Base-by-base conservation (phyloP, 371 early-diverging fungal species). In the Mortierella sp. region DNA sequence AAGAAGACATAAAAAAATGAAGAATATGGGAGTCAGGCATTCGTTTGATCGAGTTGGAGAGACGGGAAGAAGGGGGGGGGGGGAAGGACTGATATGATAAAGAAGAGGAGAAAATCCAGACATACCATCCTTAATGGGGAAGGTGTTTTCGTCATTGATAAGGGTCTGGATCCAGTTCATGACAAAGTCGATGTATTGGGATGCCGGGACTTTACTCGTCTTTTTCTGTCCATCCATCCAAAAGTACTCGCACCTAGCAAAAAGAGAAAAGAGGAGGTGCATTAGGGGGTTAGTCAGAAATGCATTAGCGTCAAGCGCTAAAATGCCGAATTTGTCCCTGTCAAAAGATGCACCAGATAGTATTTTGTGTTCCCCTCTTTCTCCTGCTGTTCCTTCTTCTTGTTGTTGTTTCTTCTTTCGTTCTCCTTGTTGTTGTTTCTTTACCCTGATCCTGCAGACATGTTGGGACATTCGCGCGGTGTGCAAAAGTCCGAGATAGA, bases 401-500 rank as follows among this genome's bases (percentile, higher is more conserved):
- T n/a, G n/a, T n/a, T n/a, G 50, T n/a, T 50, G n/a, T 9, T n/a
- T 24, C 10, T 47, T 44, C 31, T 43, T 24, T 13, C 31, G 19
- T 41, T n/a, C 77, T 68, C 14, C 19, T 63, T 40, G 19, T n/a
- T 13, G 4, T 68, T 14, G 13, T 24, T n/a, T 24, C 16, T n/a
- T 83, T 89, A 94, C 94, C 90, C 90, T 67, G 93, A 89, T 3
- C 97, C 97, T 16, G 95, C 98, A 73, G 91, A 90, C 98, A 98
- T 98, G 37, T 88, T 88, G 10, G 97, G 93, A 78, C 98, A 98
- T 41, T 90, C 89, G 37, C 88, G 85, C 40, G 90, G 86, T 2
- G 96, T 94, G 87, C 99, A 98, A 86, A 95, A 96, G 71, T 97
- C 96, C 22, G 96, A 91, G 58, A 98, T 89, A 14, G 96, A 91